Evolutionary conservation across 2,329 filamentous ascomycete genomes (phyloP).

Genomic region (Seiridium unicorne): DNA sequence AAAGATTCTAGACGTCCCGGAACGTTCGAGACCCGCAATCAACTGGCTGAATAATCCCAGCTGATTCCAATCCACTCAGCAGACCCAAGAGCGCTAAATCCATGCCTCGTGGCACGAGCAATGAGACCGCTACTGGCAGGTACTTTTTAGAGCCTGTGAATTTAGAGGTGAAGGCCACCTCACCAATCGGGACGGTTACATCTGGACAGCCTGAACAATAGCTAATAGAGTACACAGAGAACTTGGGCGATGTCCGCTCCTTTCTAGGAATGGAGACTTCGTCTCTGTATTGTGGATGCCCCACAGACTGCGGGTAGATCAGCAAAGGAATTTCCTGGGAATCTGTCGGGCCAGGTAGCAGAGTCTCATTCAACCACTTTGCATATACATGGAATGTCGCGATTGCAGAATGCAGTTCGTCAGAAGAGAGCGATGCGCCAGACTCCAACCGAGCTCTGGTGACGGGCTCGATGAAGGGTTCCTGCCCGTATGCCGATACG

Average conservation of each 20-base stretch:
- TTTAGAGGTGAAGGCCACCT: background rate
- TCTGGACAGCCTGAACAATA: constrained; percentile 19
- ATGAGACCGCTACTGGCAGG: background rate
- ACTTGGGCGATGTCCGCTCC: constrained; percentile 2
- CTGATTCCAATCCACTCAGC: background rate
- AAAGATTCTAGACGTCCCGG: too few species aligned
- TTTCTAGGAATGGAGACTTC: background rate
- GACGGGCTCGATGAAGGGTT: constrained; percentile 14
- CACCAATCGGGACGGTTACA: constrained; percentile 1
- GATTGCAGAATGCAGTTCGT: constrained; percentile 3
- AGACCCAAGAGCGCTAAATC: background rate
- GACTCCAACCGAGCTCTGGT: constrained; percentile 13
- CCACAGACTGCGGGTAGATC: constrained; percentile 16
- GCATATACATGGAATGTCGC: constrained; percentile 8
- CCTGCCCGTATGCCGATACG: background rate
- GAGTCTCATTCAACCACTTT: constrained; percentile 11
- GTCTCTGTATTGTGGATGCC: constrained; percentile 14
- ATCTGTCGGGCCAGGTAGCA: constrained; percentile 9
- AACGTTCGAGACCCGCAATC: background rate
- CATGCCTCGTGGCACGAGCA: background rate
- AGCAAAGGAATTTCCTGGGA: constrained; percentile 10
- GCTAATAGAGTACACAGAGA: constrained; percentile 16
- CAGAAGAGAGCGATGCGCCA: constrained; percentile 5
- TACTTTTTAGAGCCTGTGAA: background rate
- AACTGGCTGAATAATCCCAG: background rate